A percentile compares a stretch with the other conserved stretches of the same genome.
phyloP scores from a whole-genome alignment of 148 eudicot species.

The Vaccinium macrocarpon region DNA sequence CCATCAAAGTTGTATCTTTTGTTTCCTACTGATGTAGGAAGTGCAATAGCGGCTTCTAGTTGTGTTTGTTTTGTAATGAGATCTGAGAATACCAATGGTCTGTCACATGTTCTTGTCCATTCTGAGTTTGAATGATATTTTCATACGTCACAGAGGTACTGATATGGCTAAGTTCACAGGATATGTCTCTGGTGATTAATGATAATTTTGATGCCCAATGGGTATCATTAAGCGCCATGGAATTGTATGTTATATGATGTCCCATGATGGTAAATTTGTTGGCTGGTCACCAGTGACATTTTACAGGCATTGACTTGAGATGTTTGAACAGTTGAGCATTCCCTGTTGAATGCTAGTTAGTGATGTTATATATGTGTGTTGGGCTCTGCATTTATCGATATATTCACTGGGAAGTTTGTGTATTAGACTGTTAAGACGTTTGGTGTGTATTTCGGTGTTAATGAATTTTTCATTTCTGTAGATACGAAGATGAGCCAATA shows the following conservation, averaged over 20 bases:
- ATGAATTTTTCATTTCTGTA: constrained; percentile 17
- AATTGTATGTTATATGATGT: not conserved
- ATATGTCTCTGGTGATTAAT: not conserved
- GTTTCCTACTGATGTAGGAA: not conserved
- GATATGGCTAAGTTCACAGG: not conserved
- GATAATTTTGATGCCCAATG: not conserved
- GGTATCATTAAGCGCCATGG: not conserved
- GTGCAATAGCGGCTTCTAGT: not conserved
- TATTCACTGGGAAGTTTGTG: not conserved
- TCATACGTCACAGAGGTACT: not conserved
- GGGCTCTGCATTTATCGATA: not conserved
- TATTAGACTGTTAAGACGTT: not conserved
- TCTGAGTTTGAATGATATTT: not conserved
- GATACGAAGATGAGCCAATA: constrained; percentile 48
- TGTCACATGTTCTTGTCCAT: not conserved
- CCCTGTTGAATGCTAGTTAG: not conserved
- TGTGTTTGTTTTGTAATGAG: not conserved
- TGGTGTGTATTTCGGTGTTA: not conserved
- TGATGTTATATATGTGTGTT: not conserved
- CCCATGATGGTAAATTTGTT: not conserved
- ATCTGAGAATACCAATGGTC: no score
- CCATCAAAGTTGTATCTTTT: not conserved
- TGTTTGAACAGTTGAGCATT: not conserved
- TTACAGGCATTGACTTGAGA: not conserved
- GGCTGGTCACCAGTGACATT: not conserved